Evolutionary conservation across 73 alveolate genomes (phyloP).

Genomic region (Stentor roeselii): DNA sequence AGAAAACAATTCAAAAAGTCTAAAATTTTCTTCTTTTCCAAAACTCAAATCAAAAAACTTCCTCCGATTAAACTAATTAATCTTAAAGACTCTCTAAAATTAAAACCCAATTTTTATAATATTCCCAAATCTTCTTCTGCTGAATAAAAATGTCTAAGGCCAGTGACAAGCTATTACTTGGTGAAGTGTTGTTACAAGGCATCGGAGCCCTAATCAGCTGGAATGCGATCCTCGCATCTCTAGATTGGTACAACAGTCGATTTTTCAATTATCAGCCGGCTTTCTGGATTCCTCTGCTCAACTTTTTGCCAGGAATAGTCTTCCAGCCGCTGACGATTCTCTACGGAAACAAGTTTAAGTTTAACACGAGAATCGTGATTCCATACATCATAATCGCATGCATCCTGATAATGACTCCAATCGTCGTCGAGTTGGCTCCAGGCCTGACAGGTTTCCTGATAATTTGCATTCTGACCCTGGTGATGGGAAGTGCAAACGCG

Average conservation of each 20-base stretch:
- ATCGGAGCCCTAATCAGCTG: constrained; percentile 54
- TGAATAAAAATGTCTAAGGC: not conserved
- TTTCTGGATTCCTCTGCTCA: not conserved
- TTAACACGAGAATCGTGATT: constrained; percentile 30
- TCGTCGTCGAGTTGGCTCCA: constrained; percentile 15
- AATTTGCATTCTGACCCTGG: constrained; percentile 10
- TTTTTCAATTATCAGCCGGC: not conserved
- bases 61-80: too few species aligned
- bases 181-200: constrained; percentile 41
- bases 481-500: constrained; percentile 45
- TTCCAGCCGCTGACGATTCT: constrained; percentile 21
- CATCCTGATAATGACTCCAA: constrained; percentile 34
- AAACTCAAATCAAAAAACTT: too few species aligned
- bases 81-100: too few species aligned
- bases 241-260: constrained; percentile 38
- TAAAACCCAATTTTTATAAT: too few species aligned
- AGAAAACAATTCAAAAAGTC: too few species aligned
- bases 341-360: constrained; percentile 34
- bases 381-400: constrained; percentile 26
- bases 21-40: too few species aligned
- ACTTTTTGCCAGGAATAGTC: not conserved
- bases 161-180: not conserved
- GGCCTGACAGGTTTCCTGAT: not conserved
- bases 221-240: constrained; percentile 55
- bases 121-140: too few species aligned